Percentiles rank a stretch among this genome's conserved stretches.
Evolutionary conservation across 2,329 filamentous ascomycete genomes (phyloP).

Genomic region (Epichloe gansuensis): DNA sequence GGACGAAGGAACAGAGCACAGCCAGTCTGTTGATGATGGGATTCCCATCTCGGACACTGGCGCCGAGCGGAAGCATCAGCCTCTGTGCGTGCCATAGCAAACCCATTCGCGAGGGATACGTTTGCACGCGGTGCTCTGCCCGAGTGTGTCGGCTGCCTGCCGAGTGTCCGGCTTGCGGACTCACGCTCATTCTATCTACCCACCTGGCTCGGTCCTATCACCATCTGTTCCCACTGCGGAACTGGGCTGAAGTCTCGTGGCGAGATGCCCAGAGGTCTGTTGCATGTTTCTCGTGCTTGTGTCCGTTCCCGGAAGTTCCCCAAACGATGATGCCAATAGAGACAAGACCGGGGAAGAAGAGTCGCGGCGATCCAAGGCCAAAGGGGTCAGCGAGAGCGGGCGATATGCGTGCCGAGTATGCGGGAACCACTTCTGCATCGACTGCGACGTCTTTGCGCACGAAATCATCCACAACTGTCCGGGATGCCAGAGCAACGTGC

Average conservation of each 20-base stretch:
- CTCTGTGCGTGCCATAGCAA: constrained; percentile 87
- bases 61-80: constrained; percentile 50
- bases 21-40: constrained; percentile 88
- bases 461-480: constrained; percentile 94
- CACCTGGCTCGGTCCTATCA: constrained; percentile 89
- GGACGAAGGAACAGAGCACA: constrained; percentile 45
- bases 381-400: constrained; percentile 71
- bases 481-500: constrained; percentile 55
- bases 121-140: constrained; percentile 75
- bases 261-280: constrained; percentile 46
- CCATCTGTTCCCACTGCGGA: constrained; percentile 78
- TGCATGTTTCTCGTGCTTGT: constrained; percentile 69
- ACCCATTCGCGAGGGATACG: constrained; percentile 72
- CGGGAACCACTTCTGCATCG: constrained; percentile 86
- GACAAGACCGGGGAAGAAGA: constrained; percentile 16
- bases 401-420: constrained; percentile 87
- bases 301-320: constrained; percentile 50
- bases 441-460: constrained; percentile 92
- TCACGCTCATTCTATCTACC: constrained; percentile 89
- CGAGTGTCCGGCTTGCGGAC: constrained; percentile 80
- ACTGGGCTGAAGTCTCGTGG: constrained; percentile 89
- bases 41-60: constrained; percentile 78
- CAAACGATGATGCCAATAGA: constrained; percentile 11
- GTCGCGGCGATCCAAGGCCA: constrained; percentile 22
- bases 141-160: constrained; percentile 86